These are phyloP conservation scores for Verticillium albo-atrum DNA, from an alignment of 2,329 filamentous ascomycete genomes.

Conservation along the genomic window DNA sequence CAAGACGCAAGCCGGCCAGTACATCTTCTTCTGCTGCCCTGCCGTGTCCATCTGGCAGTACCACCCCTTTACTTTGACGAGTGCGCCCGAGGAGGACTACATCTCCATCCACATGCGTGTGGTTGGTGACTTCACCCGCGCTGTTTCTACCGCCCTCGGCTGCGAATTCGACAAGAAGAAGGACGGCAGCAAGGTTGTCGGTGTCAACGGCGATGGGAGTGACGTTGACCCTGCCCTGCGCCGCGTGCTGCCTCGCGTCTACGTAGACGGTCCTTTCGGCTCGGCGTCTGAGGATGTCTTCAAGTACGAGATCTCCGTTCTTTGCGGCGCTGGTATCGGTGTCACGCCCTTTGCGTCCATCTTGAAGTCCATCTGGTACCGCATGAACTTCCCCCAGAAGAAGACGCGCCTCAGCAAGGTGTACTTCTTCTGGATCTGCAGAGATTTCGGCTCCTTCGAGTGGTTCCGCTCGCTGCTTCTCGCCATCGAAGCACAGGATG, in stretches of 20 bases:
- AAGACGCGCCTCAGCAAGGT: conserved; percentile 78
- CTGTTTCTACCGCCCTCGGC: conserved; percentile 65
- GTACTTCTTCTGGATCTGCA: conserved; percentile 91
- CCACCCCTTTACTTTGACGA: conserved; percentile 82
- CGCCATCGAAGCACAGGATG: conserved; percentile 82
- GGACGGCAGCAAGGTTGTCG: conserved; percentile 62
- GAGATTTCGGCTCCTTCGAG: conserved; percentile 83
- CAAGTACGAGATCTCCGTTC: conserved; percentile 76
- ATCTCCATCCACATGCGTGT: conserved; percentile 82
- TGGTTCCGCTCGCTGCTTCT: conserved; percentile 83
- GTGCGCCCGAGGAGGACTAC: conserved; percentile 84
- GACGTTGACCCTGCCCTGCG: conserved; percentile 67
- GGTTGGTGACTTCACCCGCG: conserved; percentile 76
- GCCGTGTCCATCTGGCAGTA: conserved; percentile 86
- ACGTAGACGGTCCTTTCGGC: conserved; percentile 81
- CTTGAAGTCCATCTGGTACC: conserved; percentile 89
- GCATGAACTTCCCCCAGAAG: conserved; percentile 81
- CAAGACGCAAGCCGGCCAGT: conserved; percentile 76
- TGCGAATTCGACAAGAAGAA: conserved; percentile 66
- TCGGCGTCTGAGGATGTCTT: conserved; percentile 86
- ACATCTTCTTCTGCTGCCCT: conserved; percentile 85
- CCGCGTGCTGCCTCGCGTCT: conserved; percentile 72
- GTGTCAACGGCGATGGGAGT: conserved; percentile 54
- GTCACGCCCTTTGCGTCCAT: conserved; percentile 86
- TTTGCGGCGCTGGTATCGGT: conserved; percentile 80